Base-by-base conservation (phyloP, 495 filamentous ascomycete genomes). In the Annulohypoxylon stygium region DNA sequence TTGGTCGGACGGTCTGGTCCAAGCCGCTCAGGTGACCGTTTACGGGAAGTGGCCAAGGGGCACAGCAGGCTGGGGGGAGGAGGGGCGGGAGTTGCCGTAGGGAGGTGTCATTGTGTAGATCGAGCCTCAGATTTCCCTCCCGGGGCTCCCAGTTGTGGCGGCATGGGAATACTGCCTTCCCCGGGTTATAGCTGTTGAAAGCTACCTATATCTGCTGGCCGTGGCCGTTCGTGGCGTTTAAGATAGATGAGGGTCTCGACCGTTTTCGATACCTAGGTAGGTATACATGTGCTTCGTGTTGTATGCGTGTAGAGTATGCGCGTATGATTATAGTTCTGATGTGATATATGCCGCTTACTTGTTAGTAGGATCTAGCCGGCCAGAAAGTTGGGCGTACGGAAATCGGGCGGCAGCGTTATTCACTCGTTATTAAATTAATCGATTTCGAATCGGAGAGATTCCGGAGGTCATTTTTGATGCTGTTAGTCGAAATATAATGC, bases 31-130 rank as follows among this genome's bases (percentile, higher is more conserved):
- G 65, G 70, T 69, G 65, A 69, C 65, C 23, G 54, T 48, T 60
- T 59, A 65, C 54, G 53, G 51, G n/a, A 73, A 54, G 70, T 51
- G 54, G 67, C 60, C 12, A 48, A 57, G 70, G 54, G 70, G 70
- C 70, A 69, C 70, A 69, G 70, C 61, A 73, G 10, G 20, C 39
- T 51, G 43, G 41, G 39, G 16, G 5, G 50, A 61, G 66, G 71
- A 50, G 54, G 61, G 61, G 61, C 67, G 71, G 67, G 71, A 67
- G 67, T 55, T 61, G 66, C 66, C 71, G 66, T 59, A 58, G 53
- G 69, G 34, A 65, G 68, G 57, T 64, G 59, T 48, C 48, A 50
- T 62, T 61, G 16, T 59, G 55, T 58, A 74, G 71, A 63, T 63
- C 66, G 61, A 74, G 65, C 65, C 71, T 69, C 70, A 70, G 26